Evolutionary conservation across 2,329 filamentous ascomycete species (phyloP).

Genomic region (Ophiostoma australiae): DNA sequence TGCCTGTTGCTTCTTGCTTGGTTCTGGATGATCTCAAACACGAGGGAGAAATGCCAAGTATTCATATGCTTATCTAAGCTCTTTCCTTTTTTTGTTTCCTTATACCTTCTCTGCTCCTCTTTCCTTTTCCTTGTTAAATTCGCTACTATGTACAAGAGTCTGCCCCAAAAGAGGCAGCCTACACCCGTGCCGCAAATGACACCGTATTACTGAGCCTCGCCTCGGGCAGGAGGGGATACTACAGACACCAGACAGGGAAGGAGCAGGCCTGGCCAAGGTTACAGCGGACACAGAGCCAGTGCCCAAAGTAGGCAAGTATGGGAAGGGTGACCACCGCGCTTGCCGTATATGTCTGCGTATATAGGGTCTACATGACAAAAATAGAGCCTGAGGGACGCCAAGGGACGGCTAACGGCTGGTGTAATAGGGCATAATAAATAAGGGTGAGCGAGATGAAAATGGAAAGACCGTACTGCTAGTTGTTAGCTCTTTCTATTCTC

Average conservation of each 20-base stretch:
- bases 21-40: background rate
- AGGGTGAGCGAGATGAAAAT: conserved; percentile 2
- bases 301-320: background rate
- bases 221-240: background rate
- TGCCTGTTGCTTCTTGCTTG: background rate
- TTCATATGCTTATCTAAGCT: conserved; percentile 5
- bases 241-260: background rate
- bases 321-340: conserved; percentile 5
- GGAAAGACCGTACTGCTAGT: background rate
- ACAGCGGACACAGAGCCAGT: background rate
- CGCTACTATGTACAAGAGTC: background rate
- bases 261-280: conserved; percentile 6
- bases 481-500: background rate
- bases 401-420: background rate
- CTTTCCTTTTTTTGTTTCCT: background rate
- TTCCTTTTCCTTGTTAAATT: no score
- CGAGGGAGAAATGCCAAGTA: background rate
- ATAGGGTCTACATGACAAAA: background rate
- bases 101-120: no score
- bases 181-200: conserved; percentile 8
- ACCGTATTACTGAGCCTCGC: conserved; percentile 1
- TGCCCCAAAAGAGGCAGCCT: background rate
- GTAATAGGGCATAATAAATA: background rate
- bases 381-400: background rate
- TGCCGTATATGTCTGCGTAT: background rate